Evolutionary conservation across 192 early-diverging fungal genomes (phyloP).

Genomic region (Cladochytrium replicatum): DNA sequence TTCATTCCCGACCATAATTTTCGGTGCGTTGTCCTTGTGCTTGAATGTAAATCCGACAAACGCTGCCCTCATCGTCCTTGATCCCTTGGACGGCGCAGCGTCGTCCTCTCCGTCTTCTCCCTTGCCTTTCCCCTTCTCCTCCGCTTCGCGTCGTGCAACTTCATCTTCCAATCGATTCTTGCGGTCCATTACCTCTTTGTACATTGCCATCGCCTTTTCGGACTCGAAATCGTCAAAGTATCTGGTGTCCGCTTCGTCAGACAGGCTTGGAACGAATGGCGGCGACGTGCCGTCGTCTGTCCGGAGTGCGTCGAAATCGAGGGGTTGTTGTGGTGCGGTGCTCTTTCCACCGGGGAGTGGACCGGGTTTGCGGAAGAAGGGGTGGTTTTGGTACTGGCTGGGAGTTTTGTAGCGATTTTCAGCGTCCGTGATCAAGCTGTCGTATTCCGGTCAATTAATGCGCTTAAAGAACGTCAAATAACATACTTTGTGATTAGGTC

Average conservation of each 20-base stretch:
- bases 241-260: constrained; percentile 27
- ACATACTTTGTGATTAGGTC: constrained; percentile 51
- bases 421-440: constrained; percentile 16
- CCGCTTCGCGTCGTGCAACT: no score
- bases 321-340: neutral
- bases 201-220: constrained; percentile 42
- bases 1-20: no score
- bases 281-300: constrained; percentile 5
- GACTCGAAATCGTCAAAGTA: constrained; percentile 50
- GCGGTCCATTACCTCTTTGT: constrained; percentile 32
- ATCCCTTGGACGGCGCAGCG: constrained; percentile 2
- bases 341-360: constrained; percentile 16
- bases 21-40: no score
- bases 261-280: constrained; percentile 37
- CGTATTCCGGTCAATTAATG: neutral
- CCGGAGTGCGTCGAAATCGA: neutral
- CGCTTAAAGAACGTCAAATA: neutral
- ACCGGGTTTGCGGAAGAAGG: constrained; percentile 28
- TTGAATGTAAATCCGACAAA: constrained; percentile 49
- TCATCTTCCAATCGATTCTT: constrained; percentile 3
- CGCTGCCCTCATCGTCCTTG: constrained; percentile 16
- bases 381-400: constrained; percentile 15
- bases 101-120: constrained; percentile 8
- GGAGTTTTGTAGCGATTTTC: constrained; percentile 13
- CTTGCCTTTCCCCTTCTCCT: neutral